phyloP scores from a whole-genome alignment of 2,329 filamentous ascomycete genomes.

The Fusarium sp. region DNA sequence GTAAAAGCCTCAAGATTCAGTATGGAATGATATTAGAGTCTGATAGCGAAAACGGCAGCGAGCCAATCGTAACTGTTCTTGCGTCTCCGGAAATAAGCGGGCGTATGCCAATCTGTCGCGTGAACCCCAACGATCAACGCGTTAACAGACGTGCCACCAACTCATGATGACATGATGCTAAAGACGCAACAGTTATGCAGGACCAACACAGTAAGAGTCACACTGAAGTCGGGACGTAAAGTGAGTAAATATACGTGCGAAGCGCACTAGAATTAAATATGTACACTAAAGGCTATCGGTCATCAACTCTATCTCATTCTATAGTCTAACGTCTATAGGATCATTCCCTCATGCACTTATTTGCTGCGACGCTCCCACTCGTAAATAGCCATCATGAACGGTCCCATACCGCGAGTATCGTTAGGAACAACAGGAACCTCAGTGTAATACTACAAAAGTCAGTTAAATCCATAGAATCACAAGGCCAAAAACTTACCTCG shows the following conservation, averaged over 20 bases:
- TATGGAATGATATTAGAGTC: background rate
- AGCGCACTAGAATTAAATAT: background rate
- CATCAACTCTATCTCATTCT: background rate
- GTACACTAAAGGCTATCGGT: background rate
- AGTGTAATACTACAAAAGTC: slow-evolving; percentile 39
- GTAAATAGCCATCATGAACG: slow-evolving; percentile 42
- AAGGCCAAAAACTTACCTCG: slow-evolving; percentile 49
- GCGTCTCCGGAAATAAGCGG: background rate
- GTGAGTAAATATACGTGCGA: background rate
- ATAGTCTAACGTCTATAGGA: slow-evolving; percentile 3
- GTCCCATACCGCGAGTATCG: slow-evolving; percentile 44
- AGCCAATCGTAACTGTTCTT: background rate
- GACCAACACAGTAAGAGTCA: fast-evolving
- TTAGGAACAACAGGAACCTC: slow-evolving; percentile 40
- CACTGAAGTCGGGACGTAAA: fast-evolving
- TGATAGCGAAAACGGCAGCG: background rate
- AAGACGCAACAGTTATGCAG: no score
- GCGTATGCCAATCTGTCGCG: background rate
- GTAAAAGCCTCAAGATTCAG: background rate
- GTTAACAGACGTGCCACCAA: background rate
- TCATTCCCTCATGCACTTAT: background rate
- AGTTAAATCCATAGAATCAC: background rate
- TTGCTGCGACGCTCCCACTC: slow-evolving; percentile 41
- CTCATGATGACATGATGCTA: background rate
- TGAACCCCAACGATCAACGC: background rate